These are phyloP conservation scores for Penicillium desertorum DNA, from an alignment of 495 filamentous ascomycete genomes.

Conservation along the genomic window DNA sequence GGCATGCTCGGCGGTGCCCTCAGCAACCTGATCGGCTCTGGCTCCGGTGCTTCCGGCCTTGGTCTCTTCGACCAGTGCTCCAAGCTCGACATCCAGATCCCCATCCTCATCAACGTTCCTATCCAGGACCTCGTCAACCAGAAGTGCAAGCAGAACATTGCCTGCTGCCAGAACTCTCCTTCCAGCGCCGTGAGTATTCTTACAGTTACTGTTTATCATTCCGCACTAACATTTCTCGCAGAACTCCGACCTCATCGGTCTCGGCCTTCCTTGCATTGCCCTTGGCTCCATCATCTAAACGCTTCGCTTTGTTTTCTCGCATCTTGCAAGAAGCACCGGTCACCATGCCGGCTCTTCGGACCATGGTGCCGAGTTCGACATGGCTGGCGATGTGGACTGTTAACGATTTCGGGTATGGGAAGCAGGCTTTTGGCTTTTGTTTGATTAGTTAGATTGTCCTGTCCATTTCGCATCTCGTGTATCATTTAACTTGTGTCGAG, in stretches of 20 bases:
- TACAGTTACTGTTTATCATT: too few relatives aligned
- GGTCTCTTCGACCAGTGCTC: constrained; percentile 44
- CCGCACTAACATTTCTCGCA: constrained; percentile 16
- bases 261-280: constrained; percentile 49
- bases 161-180: constrained; percentile 51
- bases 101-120: constrained; percentile 27
- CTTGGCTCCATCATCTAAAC: constrained; percentile 51
- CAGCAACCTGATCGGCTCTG: constrained; percentile 32
- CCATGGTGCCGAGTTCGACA: constrained; percentile 7
- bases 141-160: constrained; percentile 53
- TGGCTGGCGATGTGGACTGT: constrained; percentile 17
- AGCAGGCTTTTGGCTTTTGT: constrained; percentile 21
- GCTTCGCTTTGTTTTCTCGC: constrained; percentile 16
- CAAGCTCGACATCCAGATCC: constrained; percentile 31
- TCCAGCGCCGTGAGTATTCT: constrained; percentile 34
- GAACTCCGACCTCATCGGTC: constrained; percentile 40
- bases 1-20: constrained; percentile 35
- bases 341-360: constrained; percentile 6
- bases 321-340: constrained; percentile 24
- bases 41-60: constrained; percentile 34
- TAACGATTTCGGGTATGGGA: constrained; percentile 28
- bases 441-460: constrained; percentile 29
- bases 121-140: constrained; percentile 43
- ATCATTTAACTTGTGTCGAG: constrained; percentile 38
- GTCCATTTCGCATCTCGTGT: constrained; percentile 29